phyloP scores from a whole-genome alignment of 192 early-diverging fungal species.

The Physocladia obscura region DNA sequence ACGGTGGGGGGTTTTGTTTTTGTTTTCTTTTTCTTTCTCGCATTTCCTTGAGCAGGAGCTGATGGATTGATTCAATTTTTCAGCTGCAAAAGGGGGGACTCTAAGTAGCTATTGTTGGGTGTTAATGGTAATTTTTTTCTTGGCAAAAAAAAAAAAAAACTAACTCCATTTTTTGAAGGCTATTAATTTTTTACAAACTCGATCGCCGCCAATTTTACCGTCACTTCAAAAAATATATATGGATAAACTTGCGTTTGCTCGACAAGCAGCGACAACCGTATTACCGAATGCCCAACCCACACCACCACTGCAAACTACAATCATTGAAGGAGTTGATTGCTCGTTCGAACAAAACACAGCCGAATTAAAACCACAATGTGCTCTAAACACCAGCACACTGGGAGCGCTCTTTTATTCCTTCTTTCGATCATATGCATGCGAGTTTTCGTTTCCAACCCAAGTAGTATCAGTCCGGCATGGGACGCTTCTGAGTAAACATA shows the following conservation, averaged over 20 bases:
- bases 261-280: background rate
- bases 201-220: slow-evolving; percentile 85
- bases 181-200: slow-evolving; percentile 90
- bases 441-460: slow-evolving; percentile 79
- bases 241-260: slow-evolving; percentile 2
- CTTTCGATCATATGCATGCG: slow-evolving; percentile 72
- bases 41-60: background rate
- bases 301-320: slow-evolving; percentile 4
- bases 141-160: background rate
- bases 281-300: slow-evolving; percentile 20
- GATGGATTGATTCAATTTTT: no score
- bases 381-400: slow-evolving; percentile 70
- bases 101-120: slow-evolving; percentile 94
- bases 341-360: slow-evolving; percentile 74
- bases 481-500: slow-evolving; percentile 70
- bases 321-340: slow-evolving; percentile 64
- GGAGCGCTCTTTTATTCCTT: slow-evolving; percentile 82
- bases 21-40: background rate
- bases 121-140: slow-evolving; percentile 70
- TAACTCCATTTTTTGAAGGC: slow-evolving; percentile 32
- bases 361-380: slow-evolving; percentile 65
- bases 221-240: slow-evolving; percentile 69
- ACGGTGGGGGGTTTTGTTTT: slow-evolving; percentile 55
- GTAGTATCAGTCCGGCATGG: slow-evolving; percentile 84
- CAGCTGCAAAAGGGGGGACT: slow-evolving; percentile 85